Evolutionary conservation across 345 rosid species (phyloP).

Genomic region (Eucalyptus melliodora): DNA sequence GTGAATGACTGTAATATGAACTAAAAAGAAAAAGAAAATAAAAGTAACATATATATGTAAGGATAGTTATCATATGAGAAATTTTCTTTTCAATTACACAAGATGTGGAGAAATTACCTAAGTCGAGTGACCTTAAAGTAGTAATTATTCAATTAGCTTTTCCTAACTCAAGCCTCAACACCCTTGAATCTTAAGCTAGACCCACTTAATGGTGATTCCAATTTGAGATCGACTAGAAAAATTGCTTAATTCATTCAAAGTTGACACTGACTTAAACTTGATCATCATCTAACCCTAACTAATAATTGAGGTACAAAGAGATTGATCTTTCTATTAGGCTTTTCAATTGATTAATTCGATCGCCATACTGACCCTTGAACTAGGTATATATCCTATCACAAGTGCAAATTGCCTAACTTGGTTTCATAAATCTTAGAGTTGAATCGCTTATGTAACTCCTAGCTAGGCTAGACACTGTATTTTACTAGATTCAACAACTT

Average conservation of each 20-base stretch:
- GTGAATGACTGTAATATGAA: neutral
- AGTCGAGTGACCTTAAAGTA: neutral
- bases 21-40: neutral
- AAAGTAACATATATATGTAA: neutral
- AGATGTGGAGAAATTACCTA: neutral
- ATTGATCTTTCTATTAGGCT: neutral
- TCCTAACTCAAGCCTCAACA: neutral
- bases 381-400: neutral
- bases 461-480: neutral
- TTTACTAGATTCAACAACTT: neutral
- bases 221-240: neutral
- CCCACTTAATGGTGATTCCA: neutral
- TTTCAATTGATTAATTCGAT: neutral
- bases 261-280: neutral
- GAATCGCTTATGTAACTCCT: neutral
- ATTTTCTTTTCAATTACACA: neutral
- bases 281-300: neutral
- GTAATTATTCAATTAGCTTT: neutral
- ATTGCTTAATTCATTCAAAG: neutral
- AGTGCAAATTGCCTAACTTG: neutral
- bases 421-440: neutral
- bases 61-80: neutral
- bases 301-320: neutral
- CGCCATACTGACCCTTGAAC: neutral
- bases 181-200: neutral